A percentile compares a stretch with the other conserved stretches of the same genome.
Conservation (phyloP, 164 flowering plant species). For the Berberis vulgaris region DNA sequence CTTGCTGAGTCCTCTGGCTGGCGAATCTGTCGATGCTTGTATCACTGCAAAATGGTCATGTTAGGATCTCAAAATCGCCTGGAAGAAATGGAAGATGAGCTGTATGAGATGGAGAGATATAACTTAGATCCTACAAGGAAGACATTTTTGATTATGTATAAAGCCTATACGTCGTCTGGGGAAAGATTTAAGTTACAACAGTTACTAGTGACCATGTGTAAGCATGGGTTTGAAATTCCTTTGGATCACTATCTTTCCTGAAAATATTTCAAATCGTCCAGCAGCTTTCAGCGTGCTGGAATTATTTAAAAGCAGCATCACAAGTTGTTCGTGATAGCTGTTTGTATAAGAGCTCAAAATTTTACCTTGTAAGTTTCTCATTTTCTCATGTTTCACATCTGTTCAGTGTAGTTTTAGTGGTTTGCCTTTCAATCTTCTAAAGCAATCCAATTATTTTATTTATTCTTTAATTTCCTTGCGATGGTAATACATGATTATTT, state of each 20-base stretch:
- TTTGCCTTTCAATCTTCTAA: too few species aligned
- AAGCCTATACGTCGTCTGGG: slow-evolving; percentile 40
- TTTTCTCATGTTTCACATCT: neutral
- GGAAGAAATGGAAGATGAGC: slow-evolving; percentile 68
- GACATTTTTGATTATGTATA: slow-evolving; percentile 57
- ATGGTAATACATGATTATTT: too few species aligned
- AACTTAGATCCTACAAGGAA: slow-evolving; percentile 34
- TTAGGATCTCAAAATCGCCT: slow-evolving; percentile 49
- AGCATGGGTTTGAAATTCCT: slow-evolving; percentile 51
- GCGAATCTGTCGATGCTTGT: slow-evolving; percentile 60
- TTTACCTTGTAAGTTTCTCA: neutral
- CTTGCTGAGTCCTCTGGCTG: slow-evolving; percentile 69
- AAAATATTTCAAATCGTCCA: neutral
- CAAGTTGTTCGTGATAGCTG: neutral
- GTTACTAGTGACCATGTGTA: slow-evolving; percentile 60
- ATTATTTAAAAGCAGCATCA: neutral
- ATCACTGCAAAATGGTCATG: slow-evolving; percentile 77
- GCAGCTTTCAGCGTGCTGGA: neutral
- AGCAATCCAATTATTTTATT: too few species aligned
- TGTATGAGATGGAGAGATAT: slow-evolving; percentile 50
- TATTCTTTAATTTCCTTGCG: too few species aligned
- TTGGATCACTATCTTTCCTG: slow-evolving; percentile 21
- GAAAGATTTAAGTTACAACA: slow-evolving; percentile 31
- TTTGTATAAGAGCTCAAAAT: neutral
- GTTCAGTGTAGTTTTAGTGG: too few species aligned